Evolutionary conservation across 2,329 filamentous ascomycete genomes (phyloP).

Genomic region (Pezicula rhizophila): DNA sequence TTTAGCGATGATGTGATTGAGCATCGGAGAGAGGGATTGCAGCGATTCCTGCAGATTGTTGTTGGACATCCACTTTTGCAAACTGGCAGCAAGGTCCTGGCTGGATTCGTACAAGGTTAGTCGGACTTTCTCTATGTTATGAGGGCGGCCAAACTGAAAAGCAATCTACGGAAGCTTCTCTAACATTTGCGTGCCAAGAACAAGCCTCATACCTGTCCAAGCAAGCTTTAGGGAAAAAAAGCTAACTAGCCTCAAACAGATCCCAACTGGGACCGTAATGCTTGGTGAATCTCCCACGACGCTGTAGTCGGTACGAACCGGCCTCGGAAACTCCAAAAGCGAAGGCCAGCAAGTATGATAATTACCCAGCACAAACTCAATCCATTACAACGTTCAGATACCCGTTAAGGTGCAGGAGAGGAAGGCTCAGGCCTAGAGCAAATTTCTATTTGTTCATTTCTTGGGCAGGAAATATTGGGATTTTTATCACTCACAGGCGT

Average conservation of each 20-base stretch:
- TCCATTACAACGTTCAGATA: constrained; percentile 18
- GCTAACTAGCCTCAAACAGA: constrained; percentile 39
- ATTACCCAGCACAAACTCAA: constrained; percentile 18
- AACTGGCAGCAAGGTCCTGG: constrained; percentile 94
- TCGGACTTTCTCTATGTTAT: constrained; percentile 12
- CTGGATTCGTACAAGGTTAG: constrained; percentile 91
- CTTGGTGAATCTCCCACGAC: constrained; percentile 55
- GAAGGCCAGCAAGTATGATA: constrained; percentile 22
- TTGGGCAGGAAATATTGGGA: constrained; percentile 4
- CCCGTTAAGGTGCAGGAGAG: constrained; percentile 14
- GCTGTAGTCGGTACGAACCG: constrained; percentile 16
- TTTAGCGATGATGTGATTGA: constrained; percentile 99
- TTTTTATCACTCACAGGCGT: constrained; percentile 6
- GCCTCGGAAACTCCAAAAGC: constrained; percentile 40
- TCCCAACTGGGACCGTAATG: constrained; percentile 86
- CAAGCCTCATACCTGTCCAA: background rate
- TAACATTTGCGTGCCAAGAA: too few relatives aligned
- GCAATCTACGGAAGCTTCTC: background rate
- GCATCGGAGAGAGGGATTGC: constrained; percentile 81
- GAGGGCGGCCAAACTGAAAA: background rate
- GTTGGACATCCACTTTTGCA: constrained; percentile 94
- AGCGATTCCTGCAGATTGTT: constrained; percentile 95
- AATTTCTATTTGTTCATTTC: constrained; percentile 9
- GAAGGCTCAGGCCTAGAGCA: background rate
- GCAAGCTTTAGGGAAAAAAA: background rate